Conservation (phyloP, 306 rosid genomes). For the Quercus variabilis region DNA sequence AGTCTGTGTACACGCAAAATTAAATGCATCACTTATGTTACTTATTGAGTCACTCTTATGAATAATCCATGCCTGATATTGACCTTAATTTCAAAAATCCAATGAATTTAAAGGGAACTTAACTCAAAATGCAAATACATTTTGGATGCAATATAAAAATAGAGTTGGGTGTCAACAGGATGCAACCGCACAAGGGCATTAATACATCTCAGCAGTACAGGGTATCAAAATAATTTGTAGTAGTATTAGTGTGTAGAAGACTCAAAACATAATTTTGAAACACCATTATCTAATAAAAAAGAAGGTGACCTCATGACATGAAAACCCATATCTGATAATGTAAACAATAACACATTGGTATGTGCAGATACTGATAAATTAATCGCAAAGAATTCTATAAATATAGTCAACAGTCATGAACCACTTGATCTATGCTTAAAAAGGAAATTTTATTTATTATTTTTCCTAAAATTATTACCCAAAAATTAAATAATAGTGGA, state of each 20-base stretch:
- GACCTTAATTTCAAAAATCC: background rate
- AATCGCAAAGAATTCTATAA: background rate
- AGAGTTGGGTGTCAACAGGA: too few relatives aligned
- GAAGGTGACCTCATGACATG: background rate
- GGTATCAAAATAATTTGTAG: too few relatives aligned
- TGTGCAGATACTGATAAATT: background rate
- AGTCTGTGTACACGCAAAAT: conserved; percentile 41
- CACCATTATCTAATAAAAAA: background rate
- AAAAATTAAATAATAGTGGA: background rate
- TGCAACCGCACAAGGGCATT: too few relatives aligned
- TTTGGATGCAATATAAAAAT: too few relatives aligned
- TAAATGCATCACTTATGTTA: background rate
- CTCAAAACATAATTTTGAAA: background rate
- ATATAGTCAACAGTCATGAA: background rate
- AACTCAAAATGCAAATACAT: background rate
- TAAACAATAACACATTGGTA: background rate
- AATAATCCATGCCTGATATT: background rate
- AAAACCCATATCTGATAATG: background rate
- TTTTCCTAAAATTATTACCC: background rate
- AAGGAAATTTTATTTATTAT: background rate
- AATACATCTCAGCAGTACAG: too few relatives aligned
- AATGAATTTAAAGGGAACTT: background rate
- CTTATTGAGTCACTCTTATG: background rate
- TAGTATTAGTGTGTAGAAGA: background rate
- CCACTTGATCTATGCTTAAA: background rate